A percentile compares a stretch with the other conserved stretches of the same genome.
Evolutionary conservation across 805 yeast genomes (phyloP).

Genomic region (Starmerella geochares): DNA sequence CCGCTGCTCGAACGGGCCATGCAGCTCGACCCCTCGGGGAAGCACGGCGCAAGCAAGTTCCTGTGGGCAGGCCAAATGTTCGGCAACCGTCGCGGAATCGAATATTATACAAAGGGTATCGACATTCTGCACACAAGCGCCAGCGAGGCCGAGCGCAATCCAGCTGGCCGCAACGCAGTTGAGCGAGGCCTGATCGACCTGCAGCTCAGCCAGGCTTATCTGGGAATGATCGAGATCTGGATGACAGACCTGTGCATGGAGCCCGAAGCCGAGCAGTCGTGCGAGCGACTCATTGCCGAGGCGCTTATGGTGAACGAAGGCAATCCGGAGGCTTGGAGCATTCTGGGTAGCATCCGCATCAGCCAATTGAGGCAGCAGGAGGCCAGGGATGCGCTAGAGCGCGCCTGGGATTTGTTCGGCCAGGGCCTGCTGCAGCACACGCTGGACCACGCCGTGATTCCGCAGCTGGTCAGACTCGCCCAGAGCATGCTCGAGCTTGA

Average conservation of each 20-base stretch:
- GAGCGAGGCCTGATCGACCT: background rate
- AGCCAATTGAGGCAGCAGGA: slow-evolving; percentile 71
- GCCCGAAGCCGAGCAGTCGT: slow-evolving; percentile 68
- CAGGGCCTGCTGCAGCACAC: slow-evolving; percentile 30
- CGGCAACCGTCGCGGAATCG: slow-evolving; percentile 70
- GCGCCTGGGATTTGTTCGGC: slow-evolving; percentile 67
- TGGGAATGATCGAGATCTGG: slow-evolving; percentile 80
- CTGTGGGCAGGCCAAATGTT: slow-evolving; percentile 82
- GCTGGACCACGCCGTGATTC: slow-evolving; percentile 41
- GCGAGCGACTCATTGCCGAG: slow-evolving; percentile 59
- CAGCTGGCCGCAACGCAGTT: background rate
- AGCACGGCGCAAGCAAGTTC: slow-evolving; percentile 66
- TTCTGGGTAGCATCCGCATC: slow-evolving; percentile 76
- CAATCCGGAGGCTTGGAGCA: slow-evolving; percentile 73
- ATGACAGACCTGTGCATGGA: slow-evolving; percentile 98
- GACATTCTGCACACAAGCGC: slow-evolving; percentile 39
- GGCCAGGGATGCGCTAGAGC: slow-evolving; percentile 55
- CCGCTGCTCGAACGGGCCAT: slow-evolving; percentile 50
- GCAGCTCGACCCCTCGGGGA: slow-evolving; percentile 58
- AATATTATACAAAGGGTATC: slow-evolving; percentile 53
- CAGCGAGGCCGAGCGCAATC: slow-evolving; percentile 24
- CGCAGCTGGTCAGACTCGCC: slow-evolving; percentile 61
- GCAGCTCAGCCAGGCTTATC: slow-evolving; percentile 64
- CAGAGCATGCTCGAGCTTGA: slow-evolving; percentile 73
- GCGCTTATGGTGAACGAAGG: slow-evolving; percentile 45